These are phyloP conservation scores for Talaromyces sp. DNA, from an alignment of 2,329 filamentous ascomycete species.

Conservation along the genomic window DNA sequence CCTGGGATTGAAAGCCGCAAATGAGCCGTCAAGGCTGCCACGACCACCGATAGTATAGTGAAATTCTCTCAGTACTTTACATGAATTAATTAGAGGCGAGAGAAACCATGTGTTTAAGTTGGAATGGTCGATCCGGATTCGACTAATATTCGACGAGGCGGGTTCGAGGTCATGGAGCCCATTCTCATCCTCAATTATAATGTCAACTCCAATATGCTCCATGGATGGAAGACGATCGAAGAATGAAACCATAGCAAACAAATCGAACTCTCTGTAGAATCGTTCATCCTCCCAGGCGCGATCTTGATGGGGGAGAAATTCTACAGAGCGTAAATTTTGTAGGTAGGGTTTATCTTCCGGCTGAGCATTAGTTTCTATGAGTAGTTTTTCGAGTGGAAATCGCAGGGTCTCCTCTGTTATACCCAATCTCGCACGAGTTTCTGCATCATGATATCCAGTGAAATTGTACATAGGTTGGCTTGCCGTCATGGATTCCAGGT, in stretches of 20 bases:
- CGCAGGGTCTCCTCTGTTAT: background rate
- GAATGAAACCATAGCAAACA: conserved; percentile 17
- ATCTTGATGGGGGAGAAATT: conserved; percentile 16
- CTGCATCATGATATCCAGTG: background rate
- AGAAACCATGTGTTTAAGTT: conserved; percentile 16
- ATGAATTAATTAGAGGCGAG: conserved; percentile 18
- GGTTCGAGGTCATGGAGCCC: background rate
- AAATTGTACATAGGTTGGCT: conserved; percentile 12
- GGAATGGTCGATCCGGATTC: conserved; percentile 20
- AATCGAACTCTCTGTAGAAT: conserved; percentile 18
- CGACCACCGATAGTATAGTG: conserved; percentile 23
- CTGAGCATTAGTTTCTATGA: conserved; percentile 13
- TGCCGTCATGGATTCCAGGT: conserved; percentile 20
- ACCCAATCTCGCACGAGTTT: background rate
- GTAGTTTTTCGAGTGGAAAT: conserved; percentile 21
- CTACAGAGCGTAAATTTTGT: conserved; percentile 19
- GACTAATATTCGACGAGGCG: conserved; percentile 21
- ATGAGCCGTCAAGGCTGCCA: background rate
- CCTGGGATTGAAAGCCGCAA: conserved; percentile 18
- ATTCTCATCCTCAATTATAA: conserved; percentile 10
- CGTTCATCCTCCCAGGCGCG: background rate
- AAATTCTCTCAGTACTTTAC: conserved; percentile 20
- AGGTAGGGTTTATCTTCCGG: conserved; percentile 16
- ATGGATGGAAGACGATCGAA: conserved; percentile 23
- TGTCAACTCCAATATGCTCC: conserved; percentile 21